Evolutionary conservation across 2,329 filamentous ascomycete species (phyloP).

Genomic region (Neopestalotiopsis sp.): DNA sequence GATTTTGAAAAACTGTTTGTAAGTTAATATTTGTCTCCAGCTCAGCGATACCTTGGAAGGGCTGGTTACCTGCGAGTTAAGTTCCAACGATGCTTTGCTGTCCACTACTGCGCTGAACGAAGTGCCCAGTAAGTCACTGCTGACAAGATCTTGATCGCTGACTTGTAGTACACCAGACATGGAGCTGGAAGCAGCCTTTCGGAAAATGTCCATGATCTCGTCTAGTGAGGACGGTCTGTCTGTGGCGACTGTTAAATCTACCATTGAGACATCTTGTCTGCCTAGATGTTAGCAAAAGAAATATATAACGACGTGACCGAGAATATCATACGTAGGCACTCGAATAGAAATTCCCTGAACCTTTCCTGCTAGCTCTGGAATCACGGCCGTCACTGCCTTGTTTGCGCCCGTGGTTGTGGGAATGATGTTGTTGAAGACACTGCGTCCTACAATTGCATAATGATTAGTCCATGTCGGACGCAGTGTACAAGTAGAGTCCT

Average conservation of each 20-base stretch:
- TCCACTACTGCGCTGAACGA: not conserved
- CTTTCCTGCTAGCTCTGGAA: not conserved
- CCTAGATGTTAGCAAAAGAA: not conserved
- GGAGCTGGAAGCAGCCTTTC: not conserved
- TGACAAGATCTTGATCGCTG: slow-evolving; percentile 5
- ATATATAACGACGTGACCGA: too few species aligned
- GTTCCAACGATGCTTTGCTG: not conserved
- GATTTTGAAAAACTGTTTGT: slow-evolving; percentile 2
- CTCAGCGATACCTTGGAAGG: too few species aligned
- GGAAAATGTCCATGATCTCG: not conserved
- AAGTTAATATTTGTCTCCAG: not conserved
- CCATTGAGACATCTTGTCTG: slow-evolving; percentile 3
- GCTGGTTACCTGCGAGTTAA: not conserved
- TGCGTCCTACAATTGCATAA: not conserved
- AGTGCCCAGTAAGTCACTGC: slow-evolving; percentile 1
- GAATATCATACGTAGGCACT: not conserved
- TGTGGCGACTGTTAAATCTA: not conserved
- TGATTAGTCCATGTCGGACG: not conserved
- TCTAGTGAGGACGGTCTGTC: not conserved
- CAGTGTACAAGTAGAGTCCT: not conserved
- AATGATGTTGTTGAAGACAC: slow-evolving; percentile 3
- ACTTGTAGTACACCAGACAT: not conserved
- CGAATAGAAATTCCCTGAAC: not conserved
- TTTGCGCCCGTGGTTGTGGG: not conserved
- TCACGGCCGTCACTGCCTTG: not conserved